Percentiles rank a stretch among this genome's conserved stretches.
These are phyloP conservation scores for Chamaenerion angustifolium DNA, from an alignment of 345 rosid species.

Conservation along the genomic window DNA sequence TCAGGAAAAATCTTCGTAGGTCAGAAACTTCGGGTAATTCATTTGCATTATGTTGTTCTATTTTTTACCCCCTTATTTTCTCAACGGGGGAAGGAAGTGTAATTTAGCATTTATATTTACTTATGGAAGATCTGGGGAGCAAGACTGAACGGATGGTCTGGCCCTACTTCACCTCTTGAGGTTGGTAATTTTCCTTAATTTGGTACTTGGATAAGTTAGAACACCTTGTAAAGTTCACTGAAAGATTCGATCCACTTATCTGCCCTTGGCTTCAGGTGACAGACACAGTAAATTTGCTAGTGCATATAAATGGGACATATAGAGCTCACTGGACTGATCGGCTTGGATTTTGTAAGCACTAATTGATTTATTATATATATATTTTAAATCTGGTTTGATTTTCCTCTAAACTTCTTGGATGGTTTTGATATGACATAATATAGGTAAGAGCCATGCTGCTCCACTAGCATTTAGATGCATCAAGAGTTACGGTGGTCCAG, in stretches of 20 bases:
- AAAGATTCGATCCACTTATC: slow-evolving; percentile 1
- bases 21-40: slow-evolving; percentile 77
- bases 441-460: slow-evolving; percentile 53
- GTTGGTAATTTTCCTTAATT: slow-evolving; percentile 24
- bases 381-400: slow-evolving; percentile 7
- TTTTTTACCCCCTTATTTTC: slow-evolving; percentile 6
- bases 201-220: slow-evolving; percentile 4
- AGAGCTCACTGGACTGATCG: slow-evolving; percentile 94
- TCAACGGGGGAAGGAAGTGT: slow-evolving; percentile 4
- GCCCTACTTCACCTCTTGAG: slow-evolving; percentile 88
- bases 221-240: slow-evolving; percentile 3
- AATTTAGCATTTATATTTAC: slow-evolving; percentile 17
- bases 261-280: slow-evolving; percentile 41
- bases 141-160: slow-evolving; percentile 64
- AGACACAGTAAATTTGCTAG: slow-evolving; percentile 32
- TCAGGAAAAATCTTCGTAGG: slow-evolving; percentile 72
- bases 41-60: slow-evolving; percentile 7
- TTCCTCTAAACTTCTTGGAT: neutral
- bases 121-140: slow-evolving; percentile 74
- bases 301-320: slow-evolving; percentile 84
- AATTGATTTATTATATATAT: neutral
- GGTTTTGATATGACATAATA: slow-evolving; percentile 5
- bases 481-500: slow-evolving; percentile 73
- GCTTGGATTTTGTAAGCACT: slow-evolving; percentile 75
- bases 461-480: slow-evolving; percentile 88